Evolutionary conservation across 768 basidiomycete genomes (phyloP).

Genomic region (Exidia glandulosa): DNA sequence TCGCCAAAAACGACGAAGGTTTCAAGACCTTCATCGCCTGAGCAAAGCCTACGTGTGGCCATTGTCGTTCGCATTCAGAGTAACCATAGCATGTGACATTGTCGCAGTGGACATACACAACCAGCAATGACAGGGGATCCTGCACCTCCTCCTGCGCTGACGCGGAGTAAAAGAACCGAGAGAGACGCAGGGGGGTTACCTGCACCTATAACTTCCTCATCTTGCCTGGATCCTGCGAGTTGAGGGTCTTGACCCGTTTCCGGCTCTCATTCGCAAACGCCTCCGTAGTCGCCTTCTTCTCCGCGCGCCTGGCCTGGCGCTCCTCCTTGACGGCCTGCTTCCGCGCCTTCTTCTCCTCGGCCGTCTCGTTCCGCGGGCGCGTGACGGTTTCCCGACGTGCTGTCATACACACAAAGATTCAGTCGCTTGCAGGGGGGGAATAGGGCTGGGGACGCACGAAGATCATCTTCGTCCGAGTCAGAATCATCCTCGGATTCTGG

Average conservation of each 20-base stretch:
- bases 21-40: too few relatives aligned
- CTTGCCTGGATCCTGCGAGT: slow-evolving; percentile 34
- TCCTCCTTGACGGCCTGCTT: slow-evolving; percentile 61
- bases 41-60: too few relatives aligned
- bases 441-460: not conserved
- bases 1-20: too few relatives aligned
- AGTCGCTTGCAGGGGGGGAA: not conserved
- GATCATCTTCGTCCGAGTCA: slow-evolving; percentile 27
- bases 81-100: too few relatives aligned
- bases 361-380: slow-evolving; percentile 65
- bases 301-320: slow-evolving; percentile 48
- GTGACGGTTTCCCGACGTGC: slow-evolving; percentile 40
- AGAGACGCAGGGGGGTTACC: too few relatives aligned
- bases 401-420: slow-evolving; percentile 19
- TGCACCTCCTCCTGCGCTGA: too few relatives aligned
- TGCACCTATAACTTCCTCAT: slow-evolving; percentile 41
- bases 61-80: too few relatives aligned
- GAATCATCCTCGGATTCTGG: slow-evolving; percentile 12
- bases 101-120: too few relatives aligned
- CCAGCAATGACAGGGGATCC: too few relatives aligned
- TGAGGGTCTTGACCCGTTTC: slow-evolving; percentile 40
- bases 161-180: too few relatives aligned
- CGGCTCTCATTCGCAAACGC: slow-evolving; percentile 53
- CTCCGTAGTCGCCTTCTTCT: slow-evolving; percentile 59
- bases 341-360: slow-evolving; percentile 60